A percentile compares a stretch with the other conserved stretches of the same genome.
phyloP scores from a whole-genome alignment of 495 filamentous ascomycete species.

The Opeltia flavorubescens region DNA sequence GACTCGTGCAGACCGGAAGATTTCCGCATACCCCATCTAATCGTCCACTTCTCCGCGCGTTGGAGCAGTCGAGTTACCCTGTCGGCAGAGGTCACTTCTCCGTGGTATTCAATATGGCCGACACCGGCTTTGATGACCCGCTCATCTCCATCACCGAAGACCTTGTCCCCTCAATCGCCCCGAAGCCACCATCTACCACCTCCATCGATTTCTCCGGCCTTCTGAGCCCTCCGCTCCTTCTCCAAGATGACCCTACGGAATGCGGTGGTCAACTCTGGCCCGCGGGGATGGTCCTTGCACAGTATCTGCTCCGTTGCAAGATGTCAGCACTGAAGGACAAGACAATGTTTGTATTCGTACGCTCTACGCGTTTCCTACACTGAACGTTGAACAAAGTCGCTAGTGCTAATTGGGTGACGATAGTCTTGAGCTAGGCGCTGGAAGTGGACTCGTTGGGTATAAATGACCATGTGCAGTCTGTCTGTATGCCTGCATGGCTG shows the following conservation, averaged over 20 bases:
- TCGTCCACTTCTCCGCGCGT: too few species aligned
- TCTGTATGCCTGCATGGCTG: neutral
- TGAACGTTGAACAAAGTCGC: neutral
- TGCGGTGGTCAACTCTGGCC: slow-evolving; percentile 93
- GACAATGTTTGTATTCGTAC: slow-evolving; percentile 51
- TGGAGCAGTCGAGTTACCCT: too few species aligned
- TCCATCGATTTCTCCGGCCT: slow-evolving; percentile 60
- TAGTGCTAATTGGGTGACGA: slow-evolving; percentile 4
- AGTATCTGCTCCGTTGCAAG: slow-evolving; percentile 66
- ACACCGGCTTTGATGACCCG: neutral
- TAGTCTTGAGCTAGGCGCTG: slow-evolving; percentile 87
- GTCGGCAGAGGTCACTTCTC: too few species aligned
- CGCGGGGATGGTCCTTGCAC: slow-evolving; percentile 73
- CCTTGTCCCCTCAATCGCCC: slow-evolving; percentile 48
- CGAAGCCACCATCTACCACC: slow-evolving; percentile 50
- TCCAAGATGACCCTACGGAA: slow-evolving; percentile 74
- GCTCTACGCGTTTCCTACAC: slow-evolving; percentile 2
- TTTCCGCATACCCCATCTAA: too few species aligned
- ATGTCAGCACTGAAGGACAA: slow-evolving; percentile 41
- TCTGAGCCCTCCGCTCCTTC: slow-evolving; percentile 48
- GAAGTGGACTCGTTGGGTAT: slow-evolving; percentile 71
- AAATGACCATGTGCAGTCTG: slow-evolving; percentile 1
- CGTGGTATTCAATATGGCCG: neutral
- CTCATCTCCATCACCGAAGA: slow-evolving; percentile 45
- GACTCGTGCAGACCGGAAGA: too few species aligned